Evolutionary conservation across 441 rosid genomes (phyloP), one percentile per base, ranked within the genome.

Genomic region (Syzygium syzygioides): DNA sequence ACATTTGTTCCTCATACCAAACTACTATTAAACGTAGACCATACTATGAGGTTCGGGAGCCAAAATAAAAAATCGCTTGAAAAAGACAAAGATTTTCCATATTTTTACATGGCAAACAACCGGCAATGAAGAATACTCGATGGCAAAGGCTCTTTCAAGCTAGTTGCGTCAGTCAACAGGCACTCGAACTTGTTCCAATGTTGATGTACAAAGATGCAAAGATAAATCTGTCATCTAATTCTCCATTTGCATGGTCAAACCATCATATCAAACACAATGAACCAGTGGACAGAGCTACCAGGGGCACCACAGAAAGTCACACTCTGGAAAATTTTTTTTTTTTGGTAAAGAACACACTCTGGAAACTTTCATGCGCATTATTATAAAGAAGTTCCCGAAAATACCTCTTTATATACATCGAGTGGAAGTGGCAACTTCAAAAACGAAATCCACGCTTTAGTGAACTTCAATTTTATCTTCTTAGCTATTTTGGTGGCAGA

Each of bases 391-490:
- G 41, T 45, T 55, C n/a, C 71, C 14, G 87, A 52, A 55, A 87
- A 89, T 91, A 96, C 99, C 97, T 98, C 98, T 93, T 96, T 98
- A 94, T 96, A 98, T 54, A 98, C 92, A 90, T 95, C 96, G 89
- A 95, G 90, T 26, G 98, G 97, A 85, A 98, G 97, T 15, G 96
- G 98, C 76, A 96, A 92, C 92, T 96, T 94, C 88, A 96, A 97
- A 94, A 98, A 96, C 50, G 97, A 91, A 90, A 95, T 93, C 99
- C 99, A 96, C n/a, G 98, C 96, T 92, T 96, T 96, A 7, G 96
- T 96, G 90, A 98, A 96, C 91, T 95, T 96, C 79, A 94, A 79
- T 93, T 96, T 98, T 95, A 96, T 96, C 94, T 93, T 96, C 92
- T 94, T 98, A 90, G 90, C 89, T 54, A 96, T 93, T 59, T 90